Percentiles rank a stretch among this genome's conserved stretches.
These are phyloP conservation scores for Dysphania ambrosioides DNA, from an alignment of 148 eudicot genomes.

Conservation along the genomic window DNA sequence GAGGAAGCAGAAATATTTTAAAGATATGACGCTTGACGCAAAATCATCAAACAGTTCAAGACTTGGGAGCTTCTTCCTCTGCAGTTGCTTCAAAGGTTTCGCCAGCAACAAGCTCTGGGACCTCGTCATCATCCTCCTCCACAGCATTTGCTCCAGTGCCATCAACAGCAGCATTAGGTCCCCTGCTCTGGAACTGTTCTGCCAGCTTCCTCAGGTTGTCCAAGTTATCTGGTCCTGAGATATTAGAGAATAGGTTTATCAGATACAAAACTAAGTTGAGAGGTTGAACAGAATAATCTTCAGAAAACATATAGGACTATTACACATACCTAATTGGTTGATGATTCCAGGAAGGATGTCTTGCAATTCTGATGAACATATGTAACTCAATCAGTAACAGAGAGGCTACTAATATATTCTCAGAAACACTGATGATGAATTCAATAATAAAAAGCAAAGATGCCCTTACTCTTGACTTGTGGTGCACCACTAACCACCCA, in stretches of 20 bases:
- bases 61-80: constrained; percentile 54
- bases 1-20: constrained; percentile 21
- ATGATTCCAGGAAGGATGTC: constrained; percentile 88
- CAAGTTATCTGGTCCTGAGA: constrained; percentile 84
- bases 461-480: constrained; percentile 70
- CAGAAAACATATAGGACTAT: not conserved
- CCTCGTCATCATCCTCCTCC: constrained; percentile 83
- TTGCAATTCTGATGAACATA: constrained; percentile 58
- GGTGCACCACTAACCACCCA: constrained; percentile 97
- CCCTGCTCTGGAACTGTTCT: constrained; percentile 70
- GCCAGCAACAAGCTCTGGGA: constrained; percentile 88
- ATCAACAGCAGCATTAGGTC: constrained; percentile 39
- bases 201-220: constrained; percentile 82
- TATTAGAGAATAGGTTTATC: not conserved
- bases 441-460: not conserved
- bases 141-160: constrained; percentile 34
- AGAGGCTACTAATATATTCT: not conserved
- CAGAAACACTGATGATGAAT: not conserved
- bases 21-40: constrained; percentile 24
- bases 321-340: constrained; percentile 68
- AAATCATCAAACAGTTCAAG: constrained; percentile 25
- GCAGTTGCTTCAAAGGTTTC: constrained; percentile 93
- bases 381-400: not conserved
- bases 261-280: not conserved
- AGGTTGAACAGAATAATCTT: not conserved